Evolutionary conservation across 1,284 basidiomycete genomes (phyloP).

Genomic region (Ganoderma boninense): DNA sequence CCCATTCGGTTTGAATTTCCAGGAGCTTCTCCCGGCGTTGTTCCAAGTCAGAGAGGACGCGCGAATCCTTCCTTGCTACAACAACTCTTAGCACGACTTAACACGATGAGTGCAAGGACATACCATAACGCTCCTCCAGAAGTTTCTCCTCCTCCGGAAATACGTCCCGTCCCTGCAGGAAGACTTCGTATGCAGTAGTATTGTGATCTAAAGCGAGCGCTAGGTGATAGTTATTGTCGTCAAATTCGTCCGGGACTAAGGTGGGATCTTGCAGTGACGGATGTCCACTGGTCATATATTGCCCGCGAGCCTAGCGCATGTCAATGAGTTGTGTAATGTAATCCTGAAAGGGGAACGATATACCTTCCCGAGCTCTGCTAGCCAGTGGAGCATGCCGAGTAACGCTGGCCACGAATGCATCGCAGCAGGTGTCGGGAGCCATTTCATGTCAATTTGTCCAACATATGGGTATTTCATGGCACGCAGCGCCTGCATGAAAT

Average conservation of each 20-base stretch:
- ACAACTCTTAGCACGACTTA: slow-evolving; percentile 8
- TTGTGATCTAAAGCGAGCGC: slow-evolving; percentile 82
- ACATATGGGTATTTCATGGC: slow-evolving; percentile 81
- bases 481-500: slow-evolving; percentile 78
- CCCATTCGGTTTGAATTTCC: slow-evolving; percentile 58
- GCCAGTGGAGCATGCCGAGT: slow-evolving; percentile 87
- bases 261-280: slow-evolving; percentile 70
- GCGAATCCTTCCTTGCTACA: slow-evolving; percentile 72
- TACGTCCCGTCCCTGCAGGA: slow-evolving; percentile 76
- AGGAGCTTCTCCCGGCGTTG: slow-evolving; percentile 55
- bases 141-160: slow-evolving; percentile 75
- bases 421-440: slow-evolving; percentile 85
- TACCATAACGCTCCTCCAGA: slow-evolving; percentile 81
- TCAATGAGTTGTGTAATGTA: not conserved
- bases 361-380: slow-evolving; percentile 84
- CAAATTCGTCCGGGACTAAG: slow-evolving; percentile 72
- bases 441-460: slow-evolving; percentile 79
- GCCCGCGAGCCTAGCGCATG: slow-evolving; percentile 46
- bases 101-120: slow-evolving; percentile 30
- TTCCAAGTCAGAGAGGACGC: slow-evolving; percentile 67
- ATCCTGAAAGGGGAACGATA: slow-evolving; percentile 22
- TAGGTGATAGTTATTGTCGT: slow-evolving; percentile 76
- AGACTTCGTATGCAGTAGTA: slow-evolving; percentile 72
- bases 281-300: slow-evolving; percentile 68
- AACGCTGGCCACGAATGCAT: slow-evolving; percentile 87